phyloP scores from a whole-genome alignment of 768 basidiomycete genomes.

The Lanmaoa rubissima region DNA sequence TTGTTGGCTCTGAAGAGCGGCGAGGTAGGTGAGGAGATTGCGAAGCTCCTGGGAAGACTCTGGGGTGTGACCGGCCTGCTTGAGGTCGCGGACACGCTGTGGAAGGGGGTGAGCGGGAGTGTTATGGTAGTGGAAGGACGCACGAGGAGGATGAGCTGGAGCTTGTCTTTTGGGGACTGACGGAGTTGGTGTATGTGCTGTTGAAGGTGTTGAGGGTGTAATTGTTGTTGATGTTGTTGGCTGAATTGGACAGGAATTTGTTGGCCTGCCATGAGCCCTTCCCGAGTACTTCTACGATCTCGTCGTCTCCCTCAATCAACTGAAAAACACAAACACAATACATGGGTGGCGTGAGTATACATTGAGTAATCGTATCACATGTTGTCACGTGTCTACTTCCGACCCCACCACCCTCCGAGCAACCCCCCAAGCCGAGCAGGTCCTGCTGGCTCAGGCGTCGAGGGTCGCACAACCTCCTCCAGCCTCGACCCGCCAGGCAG shows the following conservation, averaged over 20 bases:
- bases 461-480: conserved; percentile 47
- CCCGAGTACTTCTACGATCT: neutral
- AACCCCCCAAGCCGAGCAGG: conserved; percentile 58
- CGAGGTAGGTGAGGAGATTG: conserved; percentile 39
- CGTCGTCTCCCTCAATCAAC: conserved; percentile 10
- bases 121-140: neutral
- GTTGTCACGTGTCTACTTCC: conserved; percentile 26
- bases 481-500: conserved; percentile 50
- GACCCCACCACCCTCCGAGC: conserved; percentile 84
- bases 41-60: conserved; percentile 45
- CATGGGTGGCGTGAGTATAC: conserved; percentile 23
- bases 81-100: conserved; percentile 46
- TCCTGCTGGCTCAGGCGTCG: conserved; percentile 49
- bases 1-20: conserved; percentile 28
- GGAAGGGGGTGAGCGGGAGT: neutral
- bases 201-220: conserved; percentile 5
- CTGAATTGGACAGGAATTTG: conserved; percentile 26
- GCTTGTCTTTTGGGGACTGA: conserved; percentile 25
- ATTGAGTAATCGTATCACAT: conserved; percentile 15
- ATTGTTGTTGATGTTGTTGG: conserved; percentile 18
- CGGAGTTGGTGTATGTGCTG: conserved; percentile 8
- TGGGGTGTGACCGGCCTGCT: conserved; percentile 43
- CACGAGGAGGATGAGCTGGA: conserved; percentile 23
- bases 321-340: conserved; percentile 18
- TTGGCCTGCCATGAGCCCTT: conserved; percentile 21